Evolutionary conservation across 2,329 filamentous ascomycete genomes (phyloP).

Genomic region (Beauveria sp.): DNA sequence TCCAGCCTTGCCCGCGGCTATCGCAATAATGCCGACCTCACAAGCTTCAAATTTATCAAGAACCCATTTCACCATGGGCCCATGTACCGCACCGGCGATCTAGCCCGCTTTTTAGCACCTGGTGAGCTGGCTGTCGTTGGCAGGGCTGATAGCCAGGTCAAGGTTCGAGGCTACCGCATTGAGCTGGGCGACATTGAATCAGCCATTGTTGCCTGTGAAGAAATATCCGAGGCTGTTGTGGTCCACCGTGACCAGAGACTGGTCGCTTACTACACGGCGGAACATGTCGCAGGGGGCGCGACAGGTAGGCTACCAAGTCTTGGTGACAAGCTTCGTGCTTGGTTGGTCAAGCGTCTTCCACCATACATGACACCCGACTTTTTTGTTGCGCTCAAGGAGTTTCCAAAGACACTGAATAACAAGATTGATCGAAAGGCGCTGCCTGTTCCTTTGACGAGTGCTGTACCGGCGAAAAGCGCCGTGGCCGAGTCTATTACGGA

Average conservation of each 20-base stretch:
- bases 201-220: background rate
- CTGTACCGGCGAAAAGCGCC: background rate
- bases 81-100: background rate
- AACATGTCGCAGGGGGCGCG: too few species aligned
- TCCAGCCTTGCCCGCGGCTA: background rate
- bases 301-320: too few species aligned
- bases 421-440: background rate
- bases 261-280: background rate
- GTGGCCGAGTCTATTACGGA: background rate
- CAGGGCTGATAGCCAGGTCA: background rate
- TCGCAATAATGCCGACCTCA: background rate
- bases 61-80: background rate
- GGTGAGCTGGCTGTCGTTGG: background rate
- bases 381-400: background rate
- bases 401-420: background rate
- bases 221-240: background rate
- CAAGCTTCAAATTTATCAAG: background rate
- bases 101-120: background rate
- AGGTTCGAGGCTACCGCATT: background rate
- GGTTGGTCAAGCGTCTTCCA: background rate
- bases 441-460: background rate
- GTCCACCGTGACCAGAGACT: background rate
- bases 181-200: background rate
- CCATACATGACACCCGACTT: background rate
- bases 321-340: background rate